These are phyloP conservation scores for Cladosporium colombiae DNA, from an alignment of 2,329 filamentous ascomycete species.

Conservation along the genomic window DNA sequence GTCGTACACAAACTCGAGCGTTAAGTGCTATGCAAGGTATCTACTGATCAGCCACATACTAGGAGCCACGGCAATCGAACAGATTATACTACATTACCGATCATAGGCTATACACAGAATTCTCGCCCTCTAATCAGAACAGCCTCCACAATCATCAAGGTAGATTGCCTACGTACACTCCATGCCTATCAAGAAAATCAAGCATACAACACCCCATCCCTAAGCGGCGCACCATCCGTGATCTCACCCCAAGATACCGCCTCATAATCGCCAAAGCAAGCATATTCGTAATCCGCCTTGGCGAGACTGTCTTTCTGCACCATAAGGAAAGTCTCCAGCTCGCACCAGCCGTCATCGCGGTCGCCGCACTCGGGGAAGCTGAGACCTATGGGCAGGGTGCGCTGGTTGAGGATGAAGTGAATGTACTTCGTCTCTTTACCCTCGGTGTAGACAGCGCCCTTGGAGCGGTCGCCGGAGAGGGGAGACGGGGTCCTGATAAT, in stretches of 20 bases:
- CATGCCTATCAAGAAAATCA: background rate
- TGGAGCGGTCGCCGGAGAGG: conserved; percentile 55
- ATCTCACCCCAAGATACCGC: conserved; percentile 51
- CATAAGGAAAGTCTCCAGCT: conserved; percentile 66
- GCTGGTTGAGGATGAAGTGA: conserved; percentile 68
- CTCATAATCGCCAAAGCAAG: conserved; percentile 64
- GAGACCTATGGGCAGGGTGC: conserved; percentile 67
- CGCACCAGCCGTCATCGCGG: conserved; percentile 75
- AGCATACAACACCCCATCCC: background rate
- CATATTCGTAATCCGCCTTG: conserved; percentile 62
- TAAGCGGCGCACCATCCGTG: conserved; percentile 51
- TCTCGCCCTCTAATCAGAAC: background rate
- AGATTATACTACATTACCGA: background rate
- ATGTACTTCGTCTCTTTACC: conserved; percentile 64
- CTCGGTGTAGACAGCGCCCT: conserved; percentile 47
- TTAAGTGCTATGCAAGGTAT: too few species aligned
- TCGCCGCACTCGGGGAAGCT: conserved; percentile 67
- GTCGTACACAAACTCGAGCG: too few species aligned
- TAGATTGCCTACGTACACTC: too few species aligned
- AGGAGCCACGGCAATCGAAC: too few species aligned
- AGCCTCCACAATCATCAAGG: background rate
- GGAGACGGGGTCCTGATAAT: conserved; percentile 68
- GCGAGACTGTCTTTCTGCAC: conserved; percentile 61
- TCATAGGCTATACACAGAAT: background rate
- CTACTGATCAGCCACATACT: too few species aligned